Conservation (phyloP, 75 land plant species). For the Pseudotsuga menziesii region DNA sequence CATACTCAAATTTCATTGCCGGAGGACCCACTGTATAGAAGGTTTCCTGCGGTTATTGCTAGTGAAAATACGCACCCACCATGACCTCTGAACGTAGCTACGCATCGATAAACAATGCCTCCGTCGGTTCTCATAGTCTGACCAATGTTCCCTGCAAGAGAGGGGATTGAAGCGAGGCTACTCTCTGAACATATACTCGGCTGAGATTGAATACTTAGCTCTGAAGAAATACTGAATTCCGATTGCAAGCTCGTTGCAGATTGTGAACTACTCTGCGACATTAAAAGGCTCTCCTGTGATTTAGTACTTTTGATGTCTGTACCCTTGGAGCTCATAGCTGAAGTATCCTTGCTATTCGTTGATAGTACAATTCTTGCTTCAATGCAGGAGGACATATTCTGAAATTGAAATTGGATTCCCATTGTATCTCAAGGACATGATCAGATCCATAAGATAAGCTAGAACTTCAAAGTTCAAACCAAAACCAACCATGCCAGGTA, state of each 20-base stretch:
- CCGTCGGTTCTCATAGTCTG: neutral
- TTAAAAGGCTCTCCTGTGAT: neutral
- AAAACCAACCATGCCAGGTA: no score
- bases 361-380: no score
- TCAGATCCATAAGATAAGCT: no score
- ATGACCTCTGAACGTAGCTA: constrained; percentile 39
- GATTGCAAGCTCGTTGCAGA: neutral
- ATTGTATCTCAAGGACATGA: no score
- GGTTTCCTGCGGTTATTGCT: constrained; percentile 18
- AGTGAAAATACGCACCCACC: constrained; percentile 32
- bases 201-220: neutral
- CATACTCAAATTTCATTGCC: constrained; percentile 28
- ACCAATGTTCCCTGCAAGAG: neutral
- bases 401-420: no score
- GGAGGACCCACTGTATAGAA: constrained; percentile 36
- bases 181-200: neutral
- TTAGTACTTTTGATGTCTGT: neutral
- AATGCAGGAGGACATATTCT: no score
- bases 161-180: neutral
- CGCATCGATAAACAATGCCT: constrained; percentile 8
- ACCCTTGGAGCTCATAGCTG: no score
- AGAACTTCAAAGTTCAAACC: no score
- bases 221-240: neutral
- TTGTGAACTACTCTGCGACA: neutral
- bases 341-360: no score